Evolutionary conservation across 2,329 filamentous ascomycete species (phyloP).

Genomic region (Mycocentrospora acerina): DNA sequence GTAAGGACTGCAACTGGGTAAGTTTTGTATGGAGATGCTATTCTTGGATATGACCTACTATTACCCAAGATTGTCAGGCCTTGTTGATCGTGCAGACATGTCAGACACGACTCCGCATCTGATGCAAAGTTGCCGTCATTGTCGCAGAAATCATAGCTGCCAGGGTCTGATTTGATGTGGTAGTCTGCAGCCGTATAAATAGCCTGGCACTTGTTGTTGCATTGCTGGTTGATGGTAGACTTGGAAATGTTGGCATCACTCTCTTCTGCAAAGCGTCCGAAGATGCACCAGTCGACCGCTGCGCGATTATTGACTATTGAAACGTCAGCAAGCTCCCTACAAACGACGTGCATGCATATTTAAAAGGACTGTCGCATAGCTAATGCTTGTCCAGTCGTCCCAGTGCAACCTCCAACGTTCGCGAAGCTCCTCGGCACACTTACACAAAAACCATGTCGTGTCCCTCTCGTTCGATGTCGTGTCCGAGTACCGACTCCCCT

Average conservation of each 20-base stretch:
- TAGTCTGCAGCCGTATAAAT: slow-evolving; percentile 18
- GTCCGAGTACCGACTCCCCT: slow-evolving; percentile 13
- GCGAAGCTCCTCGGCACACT: no score
- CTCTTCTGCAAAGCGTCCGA: slow-evolving; percentile 18
- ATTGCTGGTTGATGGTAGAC: slow-evolving; percentile 14
- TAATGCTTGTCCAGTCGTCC: no score
- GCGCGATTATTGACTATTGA: slow-evolving; percentile 23
- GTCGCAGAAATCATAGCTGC: slow-evolving; percentile 20
- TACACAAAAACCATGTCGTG: slow-evolving; percentile 21
- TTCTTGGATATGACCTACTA: slow-evolving; percentile 6
- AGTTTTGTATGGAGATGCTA: background rate
- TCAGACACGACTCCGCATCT: slow-evolving; percentile 14
- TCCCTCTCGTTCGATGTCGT: slow-evolving; percentile 13
- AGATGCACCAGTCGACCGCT: slow-evolving; percentile 22
- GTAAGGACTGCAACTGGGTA: slow-evolving; percentile 10
- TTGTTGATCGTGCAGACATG: slow-evolving; percentile 14
- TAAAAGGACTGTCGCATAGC: no score
- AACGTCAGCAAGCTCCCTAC: no score
- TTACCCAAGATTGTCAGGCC: slow-evolving; percentile 22
- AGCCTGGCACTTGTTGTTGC: slow-evolving; percentile 15
- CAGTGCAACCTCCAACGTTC: no score
- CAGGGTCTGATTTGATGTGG: slow-evolving; percentile 12
- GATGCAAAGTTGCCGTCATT: slow-evolving; percentile 16
- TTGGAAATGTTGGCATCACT: slow-evolving; percentile 12
- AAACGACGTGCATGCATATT: no score